These are phyloP conservation scores for Annulohypoxylon stygium DNA, from an alignment of 495 filamentous ascomycete species.

Conservation along the genomic window DNA sequence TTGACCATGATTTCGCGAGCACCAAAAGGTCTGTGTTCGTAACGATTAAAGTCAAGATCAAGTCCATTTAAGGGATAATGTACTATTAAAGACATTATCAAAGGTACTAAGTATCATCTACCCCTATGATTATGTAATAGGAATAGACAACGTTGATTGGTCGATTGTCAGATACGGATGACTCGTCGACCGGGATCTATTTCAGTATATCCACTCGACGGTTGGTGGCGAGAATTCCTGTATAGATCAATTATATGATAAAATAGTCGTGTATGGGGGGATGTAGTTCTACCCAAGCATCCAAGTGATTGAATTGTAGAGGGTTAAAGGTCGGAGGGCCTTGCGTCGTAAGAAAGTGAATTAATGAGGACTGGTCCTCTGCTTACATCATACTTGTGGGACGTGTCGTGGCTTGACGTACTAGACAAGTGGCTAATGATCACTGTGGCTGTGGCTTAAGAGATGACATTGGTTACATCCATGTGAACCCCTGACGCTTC, in stretches of 20 bases:
- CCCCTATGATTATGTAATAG: neutral
- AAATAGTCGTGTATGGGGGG: neutral
- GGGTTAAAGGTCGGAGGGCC: neutral
- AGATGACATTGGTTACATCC: no score
- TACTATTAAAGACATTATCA: conserved; percentile 32
- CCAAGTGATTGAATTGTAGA: neutral
- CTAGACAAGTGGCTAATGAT: neutral
- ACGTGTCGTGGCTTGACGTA: neutral
- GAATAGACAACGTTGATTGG: conserved; percentile 6
- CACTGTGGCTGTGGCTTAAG: neutral
- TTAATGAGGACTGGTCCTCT: neutral
- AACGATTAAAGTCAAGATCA: conserved; percentile 50
- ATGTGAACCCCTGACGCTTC: neutral
- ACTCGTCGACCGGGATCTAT: neutral
- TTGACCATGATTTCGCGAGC: conserved; percentile 54
- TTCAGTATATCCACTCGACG: neutral
- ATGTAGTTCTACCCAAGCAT: neutral
- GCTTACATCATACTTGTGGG: neutral
- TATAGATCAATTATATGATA: neutral
- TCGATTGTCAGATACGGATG: neutral
- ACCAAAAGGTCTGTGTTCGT: conserved; percentile 51
- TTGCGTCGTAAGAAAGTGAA: neutral
- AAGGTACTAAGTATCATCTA: neutral
- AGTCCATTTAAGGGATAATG: conserved; percentile 57
- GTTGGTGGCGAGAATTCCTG: neutral